These are phyloP conservation scores for Triticum timopheevii DNA, from an alignment of 176 grass and related monocot genomes.

Conservation along the genomic window DNA sequence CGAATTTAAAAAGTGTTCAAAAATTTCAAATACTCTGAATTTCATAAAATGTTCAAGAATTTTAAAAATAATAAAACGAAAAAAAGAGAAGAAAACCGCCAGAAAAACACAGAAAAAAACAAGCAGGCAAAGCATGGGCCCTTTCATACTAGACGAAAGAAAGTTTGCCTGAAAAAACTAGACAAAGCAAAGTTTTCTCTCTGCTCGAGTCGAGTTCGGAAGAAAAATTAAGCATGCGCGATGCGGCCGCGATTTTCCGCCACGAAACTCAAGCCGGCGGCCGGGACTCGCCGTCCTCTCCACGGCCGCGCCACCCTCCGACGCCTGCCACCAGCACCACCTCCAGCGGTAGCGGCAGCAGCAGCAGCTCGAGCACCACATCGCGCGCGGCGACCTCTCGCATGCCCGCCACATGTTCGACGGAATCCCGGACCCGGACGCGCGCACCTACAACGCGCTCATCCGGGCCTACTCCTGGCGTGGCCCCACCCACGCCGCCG, in stretches of 20 bases:
- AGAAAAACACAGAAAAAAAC: no score
- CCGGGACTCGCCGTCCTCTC: not conserved
- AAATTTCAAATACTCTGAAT: no score
- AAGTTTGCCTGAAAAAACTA: no score
- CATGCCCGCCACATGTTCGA: conserved; percentile 55
- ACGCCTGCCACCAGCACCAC: not conserved
- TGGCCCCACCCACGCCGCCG: conserved; percentile 35
- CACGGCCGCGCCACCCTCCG: not conserved
- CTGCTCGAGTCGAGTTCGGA: no score
- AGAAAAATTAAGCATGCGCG: not conserved
- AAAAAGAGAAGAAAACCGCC: no score
- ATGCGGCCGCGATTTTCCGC: not conserved
- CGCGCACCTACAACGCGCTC: conserved; percentile 63
- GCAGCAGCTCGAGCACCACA: conserved; percentile 26
- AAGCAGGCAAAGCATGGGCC: no score
- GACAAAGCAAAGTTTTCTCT: no score
- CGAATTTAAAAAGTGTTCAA: no score
- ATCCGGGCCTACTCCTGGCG: conserved; percentile 75
- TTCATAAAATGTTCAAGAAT: no score
- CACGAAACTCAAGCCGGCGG: not conserved
- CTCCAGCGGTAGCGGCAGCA: not conserved
- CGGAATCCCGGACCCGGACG: conserved; percentile 41
- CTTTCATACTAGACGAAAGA: no score
- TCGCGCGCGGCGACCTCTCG: conserved; percentile 38
- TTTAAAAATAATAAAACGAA: no score